Conservation (phyloP, 2,329 filamentous ascomycete genomes). For the Pseudocercospora musae region DNA sequence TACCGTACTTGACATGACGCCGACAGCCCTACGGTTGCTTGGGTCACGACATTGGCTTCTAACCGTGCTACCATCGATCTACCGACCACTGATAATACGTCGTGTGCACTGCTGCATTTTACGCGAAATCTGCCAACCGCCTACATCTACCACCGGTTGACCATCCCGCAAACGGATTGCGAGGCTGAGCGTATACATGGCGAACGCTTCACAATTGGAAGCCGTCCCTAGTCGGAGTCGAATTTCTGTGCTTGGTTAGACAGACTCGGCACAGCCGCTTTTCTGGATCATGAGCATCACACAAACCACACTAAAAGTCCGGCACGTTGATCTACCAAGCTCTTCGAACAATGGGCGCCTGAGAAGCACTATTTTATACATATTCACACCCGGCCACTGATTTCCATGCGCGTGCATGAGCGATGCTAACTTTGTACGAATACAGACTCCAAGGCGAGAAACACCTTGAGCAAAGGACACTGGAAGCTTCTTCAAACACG, state of each 20-base stretch:
- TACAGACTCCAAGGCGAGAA: conserved; percentile 57
- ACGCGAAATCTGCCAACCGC: not conserved
- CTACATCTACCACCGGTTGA: not conserved
- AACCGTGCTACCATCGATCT: not conserved
- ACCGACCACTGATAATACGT: not conserved
- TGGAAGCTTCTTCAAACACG: conserved; percentile 58
- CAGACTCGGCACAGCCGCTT: conserved; percentile 18
- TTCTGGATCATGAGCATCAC: conserved; percentile 11
- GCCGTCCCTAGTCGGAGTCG: not conserved
- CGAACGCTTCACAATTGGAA: not conserved
- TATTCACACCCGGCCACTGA: not conserved
- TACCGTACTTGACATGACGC: not conserved
- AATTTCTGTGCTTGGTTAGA: conserved; percentile 11
- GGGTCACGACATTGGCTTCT: not conserved
- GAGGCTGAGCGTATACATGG: conserved; percentile 1
- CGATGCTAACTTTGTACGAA: conserved; percentile 17
- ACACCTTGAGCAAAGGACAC: conserved; percentile 56
- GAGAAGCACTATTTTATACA: conserved; percentile 2
- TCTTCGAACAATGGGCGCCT: conserved; percentile 3
- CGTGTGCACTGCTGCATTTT: not conserved
- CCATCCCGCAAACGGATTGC: not conserved
- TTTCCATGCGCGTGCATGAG: conserved; percentile 6
- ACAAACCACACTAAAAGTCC: conserved; percentile 4
- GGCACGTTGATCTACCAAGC: conserved; percentile 8
- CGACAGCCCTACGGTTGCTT: not conserved